Evolutionary conservation across 2,329 filamentous ascomycete genomes (phyloP).

Genomic region (Aspergillus latus): DNA sequence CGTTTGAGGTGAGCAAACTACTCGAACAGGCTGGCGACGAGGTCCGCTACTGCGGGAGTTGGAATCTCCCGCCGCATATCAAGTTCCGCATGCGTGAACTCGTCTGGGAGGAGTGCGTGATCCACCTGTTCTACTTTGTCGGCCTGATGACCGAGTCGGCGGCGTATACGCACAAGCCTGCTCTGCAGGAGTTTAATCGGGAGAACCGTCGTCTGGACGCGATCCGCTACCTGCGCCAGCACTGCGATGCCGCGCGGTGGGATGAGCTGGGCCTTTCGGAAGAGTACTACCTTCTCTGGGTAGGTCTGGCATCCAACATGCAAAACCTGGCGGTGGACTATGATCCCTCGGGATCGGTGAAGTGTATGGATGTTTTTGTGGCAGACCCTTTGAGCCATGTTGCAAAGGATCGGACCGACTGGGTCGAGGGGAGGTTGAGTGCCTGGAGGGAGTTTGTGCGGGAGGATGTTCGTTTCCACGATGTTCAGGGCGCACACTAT

Average conservation of each 20-base stretch:
- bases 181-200: not conserved
- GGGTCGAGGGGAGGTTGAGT: not conserved
- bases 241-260: not conserved
- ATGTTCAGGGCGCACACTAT: slow-evolving; percentile 41
- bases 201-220: not conserved
- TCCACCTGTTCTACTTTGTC: slow-evolving; percentile 46
- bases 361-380: not conserved
- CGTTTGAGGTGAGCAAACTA: slow-evolving; percentile 52
- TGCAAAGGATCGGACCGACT: not conserved
- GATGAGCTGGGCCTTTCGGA: slow-evolving; percentile 24
- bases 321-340: slow-evolving; percentile 8
- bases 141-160: slow-evolving; percentile 38
- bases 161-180: not conserved
- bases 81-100: slow-evolving; percentile 45
- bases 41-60: slow-evolving; percentile 45
- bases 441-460: slow-evolving; percentile 40
- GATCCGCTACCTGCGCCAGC: not conserved
- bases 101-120: slow-evolving; percentile 40
- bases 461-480: slow-evolving; percentile 30
- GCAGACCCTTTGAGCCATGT: not conserved
- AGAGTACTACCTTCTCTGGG: slow-evolving; percentile 32
- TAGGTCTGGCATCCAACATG: slow-evolving; percentile 30
- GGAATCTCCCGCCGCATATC: slow-evolving; percentile 53
- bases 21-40: slow-evolving; percentile 41
- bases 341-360: not conserved